Percentiles rank a stretch among this genome's conserved stretches.
Conservation (phyloP, 345 rosid species). For the Hibiscus tridactylites region DNA sequence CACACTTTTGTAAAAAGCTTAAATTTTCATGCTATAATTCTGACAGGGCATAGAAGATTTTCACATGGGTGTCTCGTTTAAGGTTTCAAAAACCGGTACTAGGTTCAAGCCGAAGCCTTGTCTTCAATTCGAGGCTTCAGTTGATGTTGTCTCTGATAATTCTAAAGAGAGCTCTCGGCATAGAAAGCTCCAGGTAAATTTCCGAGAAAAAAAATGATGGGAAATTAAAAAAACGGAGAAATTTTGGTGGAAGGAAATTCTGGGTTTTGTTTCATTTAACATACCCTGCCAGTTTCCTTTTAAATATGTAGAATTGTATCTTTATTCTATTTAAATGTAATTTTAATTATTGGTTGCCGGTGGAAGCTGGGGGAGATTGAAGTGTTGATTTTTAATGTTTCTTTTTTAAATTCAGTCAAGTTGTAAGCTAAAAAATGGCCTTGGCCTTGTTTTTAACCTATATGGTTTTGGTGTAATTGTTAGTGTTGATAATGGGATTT, state of each 20-base stretch:
- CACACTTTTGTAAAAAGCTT: background rate
- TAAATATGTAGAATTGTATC: background rate
- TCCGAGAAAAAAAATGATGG: background rate
- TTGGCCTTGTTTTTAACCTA: background rate
- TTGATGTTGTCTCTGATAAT: slow-evolving; percentile 29
- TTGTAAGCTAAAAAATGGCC: background rate
- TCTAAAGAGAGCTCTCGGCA: slow-evolving; percentile 25
- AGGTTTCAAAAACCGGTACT: slow-evolving; percentile 53
- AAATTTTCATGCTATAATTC: background rate
- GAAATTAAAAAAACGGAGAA: background rate
- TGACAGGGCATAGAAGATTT: background rate
- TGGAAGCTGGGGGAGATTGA: background rate
- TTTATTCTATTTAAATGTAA: background rate
- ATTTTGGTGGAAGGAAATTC: background rate
- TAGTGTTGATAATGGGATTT: background rate
- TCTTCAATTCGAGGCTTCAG: slow-evolving; percentile 27
- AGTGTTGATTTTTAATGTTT: background rate
- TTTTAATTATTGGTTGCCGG: background rate
- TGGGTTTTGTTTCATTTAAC: background rate
- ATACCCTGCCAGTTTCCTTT: background rate
- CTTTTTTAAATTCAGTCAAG: background rate
- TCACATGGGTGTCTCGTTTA: slow-evolving; percentile 64
- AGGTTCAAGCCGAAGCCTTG: slow-evolving; percentile 49
- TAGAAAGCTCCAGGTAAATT: slow-evolving; percentile 40
- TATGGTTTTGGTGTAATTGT: background rate